phyloP scores from a whole-genome alignment of 2,329 filamentous ascomycete species.

The Parasarocladium wereldwijsianum region DNA sequence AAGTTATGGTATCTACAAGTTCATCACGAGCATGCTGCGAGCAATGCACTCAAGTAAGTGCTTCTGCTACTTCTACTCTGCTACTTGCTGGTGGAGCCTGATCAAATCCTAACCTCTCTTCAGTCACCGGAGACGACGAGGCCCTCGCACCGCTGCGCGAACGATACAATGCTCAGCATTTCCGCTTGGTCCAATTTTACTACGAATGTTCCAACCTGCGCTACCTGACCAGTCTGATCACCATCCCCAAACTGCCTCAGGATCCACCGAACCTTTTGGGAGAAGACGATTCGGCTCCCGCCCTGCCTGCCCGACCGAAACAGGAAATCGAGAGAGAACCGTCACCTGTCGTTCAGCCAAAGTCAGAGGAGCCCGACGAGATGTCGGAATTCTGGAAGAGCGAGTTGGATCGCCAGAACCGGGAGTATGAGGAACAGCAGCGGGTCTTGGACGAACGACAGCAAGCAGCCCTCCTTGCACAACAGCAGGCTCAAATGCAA shows the following conservation, averaged over 20 bases:
- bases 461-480: constrained; percentile 63
- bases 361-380: constrained; percentile 72
- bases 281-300: constrained; percentile 73
- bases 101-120: not conserved
- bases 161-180: constrained; percentile 90
- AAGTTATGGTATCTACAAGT: constrained; percentile 99
- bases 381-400: constrained; percentile 98
- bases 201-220: constrained; percentile 97
- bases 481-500: constrained; percentile 70
- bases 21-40: constrained; percentile 96
- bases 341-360: constrained; percentile 52
- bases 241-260: constrained; percentile 86
- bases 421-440: constrained; percentile 92
- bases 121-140: constrained; percentile 61
- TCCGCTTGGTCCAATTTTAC: constrained; percentile 93
- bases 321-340: constrained; percentile 56
- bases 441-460: constrained; percentile 75
- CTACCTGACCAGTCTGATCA: constrained; percentile 91
- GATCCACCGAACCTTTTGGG: constrained; percentile 80
- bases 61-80: not conserved
- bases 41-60: constrained; percentile 87
- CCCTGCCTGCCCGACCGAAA: constrained; percentile 67
- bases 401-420: constrained; percentile 79
- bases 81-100: not conserved
- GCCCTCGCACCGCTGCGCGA: constrained; percentile 76